Conservation (phyloP, 495 filamentous ascomycete genomes). For the Penicillium macrosclerotiorum region DNA sequence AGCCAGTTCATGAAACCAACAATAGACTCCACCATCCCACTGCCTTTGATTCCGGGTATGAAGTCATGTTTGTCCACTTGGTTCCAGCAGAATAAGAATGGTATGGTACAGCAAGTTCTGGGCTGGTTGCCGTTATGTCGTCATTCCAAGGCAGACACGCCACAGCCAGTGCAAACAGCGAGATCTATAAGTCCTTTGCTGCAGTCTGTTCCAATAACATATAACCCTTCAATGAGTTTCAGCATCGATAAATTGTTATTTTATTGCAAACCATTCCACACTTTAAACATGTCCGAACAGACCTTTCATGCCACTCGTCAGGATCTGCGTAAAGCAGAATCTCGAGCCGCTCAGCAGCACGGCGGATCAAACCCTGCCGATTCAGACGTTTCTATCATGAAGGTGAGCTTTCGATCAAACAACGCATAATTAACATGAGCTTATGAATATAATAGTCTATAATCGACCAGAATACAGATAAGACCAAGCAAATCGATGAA, state of each 20-base stretch:
- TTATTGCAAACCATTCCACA: background rate
- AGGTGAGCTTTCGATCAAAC: constrained; percentile 24
- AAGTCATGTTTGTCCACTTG: too few species aligned
- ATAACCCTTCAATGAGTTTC: background rate
- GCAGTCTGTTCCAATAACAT: too few species aligned
- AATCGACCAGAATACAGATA: constrained; percentile 49
- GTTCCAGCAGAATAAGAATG: too few species aligned
- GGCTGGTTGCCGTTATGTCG: constrained; percentile 11
- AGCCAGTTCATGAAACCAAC: too few species aligned
- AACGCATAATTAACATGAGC: background rate
- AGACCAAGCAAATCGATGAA: constrained; percentile 62
- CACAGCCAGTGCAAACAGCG: constrained; percentile 6
- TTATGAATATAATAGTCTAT: constrained; percentile 37
- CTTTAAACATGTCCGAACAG: constrained; percentile 44
- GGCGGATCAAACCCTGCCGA: constrained; percentile 42
- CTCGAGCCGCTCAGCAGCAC: constrained; percentile 38
- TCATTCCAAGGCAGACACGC: constrained; percentile 16
- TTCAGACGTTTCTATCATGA: constrained; percentile 48
- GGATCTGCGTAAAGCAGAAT: constrained; percentile 53
- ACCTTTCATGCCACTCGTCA: constrained; percentile 53
- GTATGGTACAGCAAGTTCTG: too few species aligned
- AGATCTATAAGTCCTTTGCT: too few species aligned
- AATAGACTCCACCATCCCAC: too few species aligned
- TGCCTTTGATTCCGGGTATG: too few species aligned
- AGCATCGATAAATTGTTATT: too few species aligned